These are phyloP conservation scores for Penicillium argentinense DNA, from an alignment of 495 filamentous ascomycete genomes.

Conservation along the genomic window DNA sequence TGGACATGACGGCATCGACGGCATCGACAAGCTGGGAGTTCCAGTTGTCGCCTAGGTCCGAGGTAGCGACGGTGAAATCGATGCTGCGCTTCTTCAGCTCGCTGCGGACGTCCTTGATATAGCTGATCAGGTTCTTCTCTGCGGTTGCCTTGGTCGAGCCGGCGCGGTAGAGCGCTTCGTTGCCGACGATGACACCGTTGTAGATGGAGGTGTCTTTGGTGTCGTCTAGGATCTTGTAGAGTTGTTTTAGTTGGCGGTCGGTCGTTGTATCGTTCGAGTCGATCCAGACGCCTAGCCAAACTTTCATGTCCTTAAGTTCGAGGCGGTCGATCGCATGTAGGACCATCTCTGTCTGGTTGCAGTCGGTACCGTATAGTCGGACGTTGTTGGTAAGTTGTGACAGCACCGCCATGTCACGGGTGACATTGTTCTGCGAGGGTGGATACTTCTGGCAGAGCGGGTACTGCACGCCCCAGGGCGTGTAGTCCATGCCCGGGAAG, in stretches of 20 bases:
- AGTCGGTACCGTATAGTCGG: constrained; percentile 93
- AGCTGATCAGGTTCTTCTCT: constrained; percentile 57
- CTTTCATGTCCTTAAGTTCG: constrained; percentile 73
- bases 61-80: constrained; percentile 78
- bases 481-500: constrained; percentile 97
- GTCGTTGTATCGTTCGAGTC: constrained; percentile 84
- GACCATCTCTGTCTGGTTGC: constrained; percentile 96
- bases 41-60: constrained; percentile 92
- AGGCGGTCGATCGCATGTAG: constrained; percentile 77
- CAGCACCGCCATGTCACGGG: constrained; percentile 85
- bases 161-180: constrained; percentile 84
- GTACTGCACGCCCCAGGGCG: constrained; percentile 86
- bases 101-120: constrained; percentile 64
- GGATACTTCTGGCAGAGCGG: constrained; percentile 78
- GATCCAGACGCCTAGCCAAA: constrained; percentile 97
- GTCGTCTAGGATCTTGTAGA: constrained; percentile 75
- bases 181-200: constrained; percentile 87
- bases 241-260: constrained; percentile 71
- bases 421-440: constrained; percentile 91
- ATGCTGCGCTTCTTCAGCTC: constrained; percentile 68
- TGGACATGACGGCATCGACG: constrained; percentile 91
- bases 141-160: constrained; percentile 56
- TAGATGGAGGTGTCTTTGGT: constrained; percentile 64
- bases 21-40: constrained; percentile 59
- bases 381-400: constrained; percentile 88